Conservation (phyloP, 345 rosid genomes). For the Dipteronia dyeriana region DNA sequence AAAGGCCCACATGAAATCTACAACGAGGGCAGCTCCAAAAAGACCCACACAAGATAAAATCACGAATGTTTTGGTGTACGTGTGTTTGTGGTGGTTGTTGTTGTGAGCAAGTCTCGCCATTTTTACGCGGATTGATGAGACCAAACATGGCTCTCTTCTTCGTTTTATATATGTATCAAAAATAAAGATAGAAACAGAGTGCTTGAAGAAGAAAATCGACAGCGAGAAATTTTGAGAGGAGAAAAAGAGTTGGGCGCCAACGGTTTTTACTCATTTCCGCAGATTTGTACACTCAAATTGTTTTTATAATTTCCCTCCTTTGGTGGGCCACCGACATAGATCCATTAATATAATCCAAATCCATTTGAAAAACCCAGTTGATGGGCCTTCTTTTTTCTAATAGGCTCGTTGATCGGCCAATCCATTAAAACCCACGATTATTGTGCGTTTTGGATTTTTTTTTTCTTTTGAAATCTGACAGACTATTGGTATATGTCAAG, state of each 20-base stretch:
- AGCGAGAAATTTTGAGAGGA: slow-evolving; percentile 10
- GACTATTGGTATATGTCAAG: no score
- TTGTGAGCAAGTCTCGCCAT: slow-evolving; percentile 40
- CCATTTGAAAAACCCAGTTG: no score
- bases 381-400: no score
- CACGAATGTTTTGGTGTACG: slow-evolving; percentile 32
- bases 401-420: no score
- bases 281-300: background rate
- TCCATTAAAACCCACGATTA: no score
- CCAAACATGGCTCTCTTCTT: slow-evolving; percentile 9
- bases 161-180: background rate
- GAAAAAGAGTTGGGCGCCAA: slow-evolving; percentile 56
- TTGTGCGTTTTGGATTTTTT: no score
- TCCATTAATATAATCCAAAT: no score
- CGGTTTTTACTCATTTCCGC: slow-evolving; percentile 35
- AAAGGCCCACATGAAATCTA: slow-evolving; percentile 44
- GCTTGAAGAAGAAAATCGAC: slow-evolving; percentile 13
- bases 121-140: slow-evolving; percentile 18
- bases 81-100: slow-evolving; percentile 28
- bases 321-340: no score
- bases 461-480: no score
- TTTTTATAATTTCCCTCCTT: no score
- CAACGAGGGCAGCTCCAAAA: slow-evolving; percentile 43
- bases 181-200: background rate
- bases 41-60: slow-evolving; percentile 36